phyloP scores from a whole-genome alignment of 352 stramenopile genomes.

The Phytophthora tubulina region DNA sequence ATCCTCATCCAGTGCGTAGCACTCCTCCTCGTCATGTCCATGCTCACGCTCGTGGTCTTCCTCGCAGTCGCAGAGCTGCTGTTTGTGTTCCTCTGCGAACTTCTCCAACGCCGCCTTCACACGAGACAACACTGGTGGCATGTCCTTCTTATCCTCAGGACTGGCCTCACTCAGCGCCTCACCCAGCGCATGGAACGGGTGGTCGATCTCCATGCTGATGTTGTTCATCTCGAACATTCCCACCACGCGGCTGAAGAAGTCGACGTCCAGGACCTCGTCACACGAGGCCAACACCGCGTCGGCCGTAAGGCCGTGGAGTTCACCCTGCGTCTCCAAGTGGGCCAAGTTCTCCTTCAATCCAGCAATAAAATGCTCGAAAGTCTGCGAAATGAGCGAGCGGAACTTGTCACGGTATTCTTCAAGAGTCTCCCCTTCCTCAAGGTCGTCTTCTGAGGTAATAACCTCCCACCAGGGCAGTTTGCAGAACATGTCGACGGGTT shows the following conservation, averaged over 20 bases:
- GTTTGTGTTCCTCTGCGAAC: constrained; percentile 72
- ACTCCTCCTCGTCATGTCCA: constrained; percentile 58
- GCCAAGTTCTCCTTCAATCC: constrained; percentile 69
- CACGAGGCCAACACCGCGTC: constrained; percentile 62
- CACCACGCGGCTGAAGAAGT: constrained; percentile 91
- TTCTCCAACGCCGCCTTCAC: constrained; percentile 76
- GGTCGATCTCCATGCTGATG: constrained; percentile 93
- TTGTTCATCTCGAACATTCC: constrained; percentile 98
- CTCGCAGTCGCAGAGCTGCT: constrained; percentile 51
- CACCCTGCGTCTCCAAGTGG: constrained; percentile 51
- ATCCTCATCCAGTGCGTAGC: constrained; percentile 70
- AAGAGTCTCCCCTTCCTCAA: constrained; percentile 67
- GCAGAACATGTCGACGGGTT: constrained; percentile 90
- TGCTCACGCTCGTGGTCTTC: constrained; percentile 58
- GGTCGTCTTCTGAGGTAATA: constrained; percentile 74
- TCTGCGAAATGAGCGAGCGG: constrained; percentile 67
- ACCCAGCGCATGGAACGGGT: constrained; percentile 82
- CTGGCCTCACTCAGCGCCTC: constrained; percentile 67
- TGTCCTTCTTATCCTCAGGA: constrained; percentile 69
- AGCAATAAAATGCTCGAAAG: constrained; percentile 58
- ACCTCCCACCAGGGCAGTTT: constrained; percentile 93
- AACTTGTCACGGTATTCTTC: constrained; percentile 77
- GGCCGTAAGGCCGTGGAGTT: constrained; percentile 66
- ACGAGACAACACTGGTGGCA: constrained; percentile 64
- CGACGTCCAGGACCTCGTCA: constrained; percentile 66